A percentile compares a stretch with the other conserved stretches of the same genome.
phyloP scores from a whole-genome alignment of 140 eudicot species.

The Anethum foeniculum region DNA sequence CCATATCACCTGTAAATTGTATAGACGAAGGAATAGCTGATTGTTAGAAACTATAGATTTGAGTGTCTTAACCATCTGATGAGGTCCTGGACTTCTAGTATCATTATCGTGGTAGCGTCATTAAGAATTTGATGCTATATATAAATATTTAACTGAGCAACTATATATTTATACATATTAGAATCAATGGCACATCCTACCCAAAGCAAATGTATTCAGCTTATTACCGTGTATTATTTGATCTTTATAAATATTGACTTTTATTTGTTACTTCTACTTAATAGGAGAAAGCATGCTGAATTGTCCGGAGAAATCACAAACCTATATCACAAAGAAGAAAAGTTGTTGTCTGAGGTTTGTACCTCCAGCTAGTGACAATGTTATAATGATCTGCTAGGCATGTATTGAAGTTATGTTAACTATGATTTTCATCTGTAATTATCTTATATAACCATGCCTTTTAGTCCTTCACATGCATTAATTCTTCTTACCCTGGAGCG shows the following conservation, averaged over 20 bases:
- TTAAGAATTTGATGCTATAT: not conserved
- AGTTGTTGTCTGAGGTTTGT: constrained; percentile 83
- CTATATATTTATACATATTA: not conserved
- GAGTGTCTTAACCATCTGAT: not conserved
- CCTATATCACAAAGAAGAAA: constrained; percentile 81
- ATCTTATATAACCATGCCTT: not conserved
- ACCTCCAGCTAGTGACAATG: not conserved
- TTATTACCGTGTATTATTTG: not conserved
- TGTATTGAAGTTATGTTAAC: not conserved
- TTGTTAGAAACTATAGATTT: not conserved
- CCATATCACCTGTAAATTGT: not conserved
- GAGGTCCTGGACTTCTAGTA: too few species aligned
- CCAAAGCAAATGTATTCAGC: not conserved
- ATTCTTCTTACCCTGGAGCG: not conserved
- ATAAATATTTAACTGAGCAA: not conserved
- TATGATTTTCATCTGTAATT: not conserved
- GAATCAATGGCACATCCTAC: not conserved
- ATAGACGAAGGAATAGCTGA: not conserved
- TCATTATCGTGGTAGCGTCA: not conserved
- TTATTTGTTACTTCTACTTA: constrained; percentile 12
- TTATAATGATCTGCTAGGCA: constrained; percentile 7
- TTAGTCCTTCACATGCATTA: not conserved
- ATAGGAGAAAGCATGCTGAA: constrained; percentile 97
- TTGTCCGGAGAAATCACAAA: constrained; percentile 88
- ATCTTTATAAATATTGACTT: not conserved